Base-by-base conservation (phyloP, 1,139 yeast genomes). In the Zygoascus sp. region DNA sequence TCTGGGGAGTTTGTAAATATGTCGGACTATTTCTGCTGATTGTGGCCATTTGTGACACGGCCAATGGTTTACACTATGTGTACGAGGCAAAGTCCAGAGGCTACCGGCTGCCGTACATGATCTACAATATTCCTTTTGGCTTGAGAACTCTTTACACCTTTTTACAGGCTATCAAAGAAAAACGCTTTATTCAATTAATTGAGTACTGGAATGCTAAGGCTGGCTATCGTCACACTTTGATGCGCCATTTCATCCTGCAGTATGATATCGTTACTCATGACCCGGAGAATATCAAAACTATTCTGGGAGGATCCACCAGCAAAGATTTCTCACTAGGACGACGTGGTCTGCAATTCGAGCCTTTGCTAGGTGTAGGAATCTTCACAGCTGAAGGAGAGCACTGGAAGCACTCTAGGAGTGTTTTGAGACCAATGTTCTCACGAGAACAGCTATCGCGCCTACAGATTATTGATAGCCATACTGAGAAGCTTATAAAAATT, bases 371-470 rank as follows among this genome's bases (percentile, higher is more conserved):
- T 6, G 76, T 75, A 49, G 83, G 83, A 2, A 77, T 78, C 50
- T 78, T 78, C 63, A 77, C 81, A 1, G 66, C 76, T 32, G 79
- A 76, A 49, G 79, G 78, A 9, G 70, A 65, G 34, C 79, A 76
- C 3, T 78, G 83, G 83, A 74, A 76, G 55, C 79, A 77, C 57
- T 72, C 80, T 17, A 65, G 83, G 44, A 74, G 79, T 1, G 66
- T 79, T 76, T 70, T 79, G 55, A 68, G 82, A 50, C 83, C 83
- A 1, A 81, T 77, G 60, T 79, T 79, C 61, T 69, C 76, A 19
- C 67, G 79, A 50, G 80, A 76, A 55, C 80, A 77, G 59, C 72
- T 78, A 39, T 70, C 75, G 10, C 80, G 76, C 53, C 72, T 77
- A 38, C 65, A 66, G 48, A 52, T 69, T 25, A 67, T 78, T 53